Conservation (phyloP, 345 rosid species). For the Psidium friedrichsthalianum region DNA sequence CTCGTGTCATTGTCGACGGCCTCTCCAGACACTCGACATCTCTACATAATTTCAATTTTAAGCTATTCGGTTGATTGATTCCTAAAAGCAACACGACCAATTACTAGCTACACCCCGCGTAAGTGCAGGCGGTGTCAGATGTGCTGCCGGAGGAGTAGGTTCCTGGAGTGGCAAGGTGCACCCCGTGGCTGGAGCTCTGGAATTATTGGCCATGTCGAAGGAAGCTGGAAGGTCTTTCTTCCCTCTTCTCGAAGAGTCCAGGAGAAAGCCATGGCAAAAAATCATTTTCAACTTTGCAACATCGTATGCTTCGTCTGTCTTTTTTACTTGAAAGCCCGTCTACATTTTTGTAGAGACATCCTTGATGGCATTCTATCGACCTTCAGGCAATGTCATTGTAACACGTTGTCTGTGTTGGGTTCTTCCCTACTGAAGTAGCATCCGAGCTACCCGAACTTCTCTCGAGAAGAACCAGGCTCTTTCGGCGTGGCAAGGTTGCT, state of each 20-base stretch:
- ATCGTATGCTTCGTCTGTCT: background rate
- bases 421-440: background rate
- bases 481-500: background rate
- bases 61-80: background rate
- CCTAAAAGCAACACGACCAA: background rate
- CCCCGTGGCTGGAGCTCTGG: no score
- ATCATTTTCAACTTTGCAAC: background rate
- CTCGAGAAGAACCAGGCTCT: slow-evolving; percentile 9
- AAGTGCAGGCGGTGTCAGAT: background rate
- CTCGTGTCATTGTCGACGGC: no score
- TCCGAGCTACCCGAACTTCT: background rate
- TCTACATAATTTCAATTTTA: background rate
- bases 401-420: background rate
- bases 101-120: background rate
- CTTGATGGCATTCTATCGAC: background rate
- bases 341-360: background rate
- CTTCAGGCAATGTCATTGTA: background rate
- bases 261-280: background rate
- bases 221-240: background rate
- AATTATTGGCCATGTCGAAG: no score
- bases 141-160: background rate
- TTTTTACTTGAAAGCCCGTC: background rate
- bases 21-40: no score
- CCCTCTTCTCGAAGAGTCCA: background rate
- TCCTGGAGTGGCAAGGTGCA: no score